phyloP scores from a whole-genome alignment of 768 basidiomycete species.

The Mycena albidolilacea region DNA sequence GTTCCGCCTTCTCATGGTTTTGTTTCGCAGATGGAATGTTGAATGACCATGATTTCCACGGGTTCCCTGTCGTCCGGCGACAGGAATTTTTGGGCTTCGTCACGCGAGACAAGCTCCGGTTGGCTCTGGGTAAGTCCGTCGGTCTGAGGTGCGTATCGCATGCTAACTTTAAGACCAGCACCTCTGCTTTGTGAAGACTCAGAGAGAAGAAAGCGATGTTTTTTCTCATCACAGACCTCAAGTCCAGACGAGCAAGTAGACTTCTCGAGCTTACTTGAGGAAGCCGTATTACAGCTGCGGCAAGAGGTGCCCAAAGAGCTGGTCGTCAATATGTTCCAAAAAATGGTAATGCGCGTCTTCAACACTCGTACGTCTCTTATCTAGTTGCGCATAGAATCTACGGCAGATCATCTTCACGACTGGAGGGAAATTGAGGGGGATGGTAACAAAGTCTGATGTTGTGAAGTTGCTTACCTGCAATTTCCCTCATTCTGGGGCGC shows the following conservation, averaged over 20 bases:
- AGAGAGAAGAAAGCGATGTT: constrained; percentile 54
- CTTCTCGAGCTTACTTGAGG: constrained; percentile 58
- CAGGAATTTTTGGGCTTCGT: constrained; percentile 72
- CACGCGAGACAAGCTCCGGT: constrained; percentile 67
- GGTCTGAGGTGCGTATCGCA: neutral
- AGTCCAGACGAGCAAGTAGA: constrained; percentile 52
- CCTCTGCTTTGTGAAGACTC: constrained; percentile 50
- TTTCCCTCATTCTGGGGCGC: constrained; percentile 67
- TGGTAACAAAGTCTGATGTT: constrained; percentile 80
- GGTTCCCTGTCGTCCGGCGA: constrained; percentile 74
- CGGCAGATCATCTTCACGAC: constrained; percentile 79
- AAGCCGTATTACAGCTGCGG: constrained; percentile 72
- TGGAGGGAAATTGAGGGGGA: constrained; percentile 70
- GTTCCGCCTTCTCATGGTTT: constrained; percentile 6
- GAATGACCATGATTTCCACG: constrained; percentile 64
- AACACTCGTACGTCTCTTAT: neutral
- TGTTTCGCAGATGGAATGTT: constrained; percentile 56
- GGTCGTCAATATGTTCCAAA: constrained; percentile 83
- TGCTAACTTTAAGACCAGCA: constrained; percentile 14
- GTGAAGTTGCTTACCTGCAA: constrained; percentile 71
- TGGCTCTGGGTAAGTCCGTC: constrained; percentile 51
- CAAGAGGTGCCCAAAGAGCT: constrained; percentile 81
- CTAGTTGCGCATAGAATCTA: constrained; percentile 64
- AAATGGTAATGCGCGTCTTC: constrained; percentile 60
- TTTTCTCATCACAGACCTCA: constrained; percentile 54